These are phyloP conservation scores for Morella rubra DNA, from an alignment of 306 rosid species.

Conservation along the genomic window DNA sequence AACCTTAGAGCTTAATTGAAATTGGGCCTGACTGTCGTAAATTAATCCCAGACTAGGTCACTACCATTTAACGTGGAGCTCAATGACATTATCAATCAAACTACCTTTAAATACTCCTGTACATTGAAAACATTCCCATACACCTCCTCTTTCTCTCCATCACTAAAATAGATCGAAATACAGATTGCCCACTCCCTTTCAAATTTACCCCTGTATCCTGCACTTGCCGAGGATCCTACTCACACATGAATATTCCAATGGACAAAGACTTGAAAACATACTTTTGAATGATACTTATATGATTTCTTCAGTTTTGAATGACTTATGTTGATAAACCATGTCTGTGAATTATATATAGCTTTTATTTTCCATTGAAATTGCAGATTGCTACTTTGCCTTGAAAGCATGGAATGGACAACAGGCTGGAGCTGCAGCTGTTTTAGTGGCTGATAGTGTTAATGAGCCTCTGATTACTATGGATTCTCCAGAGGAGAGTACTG, in stretches of 20 bases:
- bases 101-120: neutral
- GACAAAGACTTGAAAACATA: neutral
- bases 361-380: slow-evolving; percentile 14
- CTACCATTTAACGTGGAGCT: neutral
- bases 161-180: too few species aligned
- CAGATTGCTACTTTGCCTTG: slow-evolving; percentile 84
- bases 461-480: slow-evolving; percentile 92
- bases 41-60: neutral
- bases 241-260: neutral
- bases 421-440: slow-evolving; percentile 92
- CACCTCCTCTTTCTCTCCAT: too few species aligned
- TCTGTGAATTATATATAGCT: neutral
- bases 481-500: slow-evolving; percentile 59
- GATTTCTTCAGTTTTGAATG: neutral
- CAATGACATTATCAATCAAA: neutral
- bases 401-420: slow-evolving; percentile 91
- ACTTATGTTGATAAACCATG: neutral
- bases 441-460: slow-evolving; percentile 58
- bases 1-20: neutral
- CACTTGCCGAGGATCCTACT: neutral
- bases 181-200: too few species aligned
- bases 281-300: neutral
- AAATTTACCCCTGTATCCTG: too few species aligned
- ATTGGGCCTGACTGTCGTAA: neutral
- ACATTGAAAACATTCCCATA: too few species aligned